Conservation (phyloP, 2,329 filamentous ascomycete species). For the Fusarium sp. region DNA sequence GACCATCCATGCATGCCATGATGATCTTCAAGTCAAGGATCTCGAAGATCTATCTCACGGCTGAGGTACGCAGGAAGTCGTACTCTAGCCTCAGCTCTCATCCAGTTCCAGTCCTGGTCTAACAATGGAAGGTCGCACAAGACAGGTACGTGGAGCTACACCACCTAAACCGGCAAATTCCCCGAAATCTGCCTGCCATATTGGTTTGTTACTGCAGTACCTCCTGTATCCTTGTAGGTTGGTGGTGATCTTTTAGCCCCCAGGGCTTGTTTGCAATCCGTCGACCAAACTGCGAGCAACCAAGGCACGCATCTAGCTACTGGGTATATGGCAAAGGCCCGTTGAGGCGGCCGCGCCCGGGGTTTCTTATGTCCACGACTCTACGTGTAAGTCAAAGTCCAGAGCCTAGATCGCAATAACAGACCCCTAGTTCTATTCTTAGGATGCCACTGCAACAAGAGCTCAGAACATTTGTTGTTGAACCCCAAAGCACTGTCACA, state of each 20-base stretch:
- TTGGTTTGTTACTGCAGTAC: slow-evolving; percentile 12
- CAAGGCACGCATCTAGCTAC: background rate
- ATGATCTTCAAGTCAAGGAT: slow-evolving; percentile 50
- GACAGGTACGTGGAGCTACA: background rate
- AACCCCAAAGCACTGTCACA: background rate
- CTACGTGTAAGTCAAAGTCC: background rate
- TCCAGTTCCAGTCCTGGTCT: slow-evolving; percentile 43
- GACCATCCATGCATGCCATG: slow-evolving; percentile 49
- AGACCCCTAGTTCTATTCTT: background rate
- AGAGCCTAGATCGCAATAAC: background rate
- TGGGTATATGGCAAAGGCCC: background rate
- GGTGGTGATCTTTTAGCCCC: background rate
- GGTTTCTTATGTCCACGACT: background rate
- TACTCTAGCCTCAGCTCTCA: slow-evolving; percentile 45
- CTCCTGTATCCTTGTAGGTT: slow-evolving; percentile 9
- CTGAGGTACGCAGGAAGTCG: slow-evolving; percentile 15
- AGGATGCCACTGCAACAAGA: background rate
- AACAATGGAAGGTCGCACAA: slow-evolving; percentile 11
- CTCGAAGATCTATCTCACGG: slow-evolving; percentile 54
- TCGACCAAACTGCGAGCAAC: background rate
- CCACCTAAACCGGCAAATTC: slow-evolving; percentile 1
- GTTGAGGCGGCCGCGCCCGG: slow-evolving; percentile 11
- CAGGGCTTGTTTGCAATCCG: background rate
- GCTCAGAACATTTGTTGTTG: background rate
- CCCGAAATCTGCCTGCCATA: slow-evolving; percentile 33